Conservation (phyloP, 2,329 filamentous ascomycete species). For the Rhynchosporium secalis region DNA sequence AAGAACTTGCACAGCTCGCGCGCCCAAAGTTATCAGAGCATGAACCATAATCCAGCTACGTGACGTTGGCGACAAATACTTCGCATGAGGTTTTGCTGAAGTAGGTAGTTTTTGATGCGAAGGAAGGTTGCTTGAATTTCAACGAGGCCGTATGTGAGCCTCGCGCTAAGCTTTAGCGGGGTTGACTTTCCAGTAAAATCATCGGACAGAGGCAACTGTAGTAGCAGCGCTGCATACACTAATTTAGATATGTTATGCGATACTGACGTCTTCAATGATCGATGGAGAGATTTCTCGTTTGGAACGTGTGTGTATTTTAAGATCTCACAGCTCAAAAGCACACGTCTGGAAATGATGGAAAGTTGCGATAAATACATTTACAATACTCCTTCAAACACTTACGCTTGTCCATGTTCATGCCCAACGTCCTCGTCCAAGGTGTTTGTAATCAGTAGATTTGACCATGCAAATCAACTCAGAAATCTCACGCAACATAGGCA, state of each 20-base stretch:
- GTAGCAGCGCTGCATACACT: not conserved
- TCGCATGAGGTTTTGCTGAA: not conserved
- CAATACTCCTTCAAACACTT: conserved; percentile 13
- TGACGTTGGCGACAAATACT: not conserved
- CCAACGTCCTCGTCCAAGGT: conserved; percentile 10
- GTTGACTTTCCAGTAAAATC: not conserved
- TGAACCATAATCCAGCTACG: no score
- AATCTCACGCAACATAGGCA: conserved; percentile 19
- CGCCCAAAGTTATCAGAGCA: no score
- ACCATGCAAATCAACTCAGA: conserved; percentile 21
- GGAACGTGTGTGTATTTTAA: no score
- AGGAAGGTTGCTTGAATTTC: not conserved
- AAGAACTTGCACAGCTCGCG: no score
- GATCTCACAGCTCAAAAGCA: not conserved
- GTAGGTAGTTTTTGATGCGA: not conserved
- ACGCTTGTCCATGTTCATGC: conserved; percentile 12
- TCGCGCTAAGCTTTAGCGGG: conserved; percentile 8
- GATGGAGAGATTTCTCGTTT: no score
- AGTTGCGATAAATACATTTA: conserved; percentile 17
- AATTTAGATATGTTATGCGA: no score
- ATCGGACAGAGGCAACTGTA: not conserved
- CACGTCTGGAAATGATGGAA: not conserved
- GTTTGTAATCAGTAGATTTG: conserved; percentile 9
- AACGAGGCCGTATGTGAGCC: conserved; percentile 10
- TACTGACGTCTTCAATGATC: no score